These are phyloP conservation scores for Penicillium waksmanii DNA, from an alignment of 495 filamentous ascomycete genomes.

Conservation along the genomic window DNA sequence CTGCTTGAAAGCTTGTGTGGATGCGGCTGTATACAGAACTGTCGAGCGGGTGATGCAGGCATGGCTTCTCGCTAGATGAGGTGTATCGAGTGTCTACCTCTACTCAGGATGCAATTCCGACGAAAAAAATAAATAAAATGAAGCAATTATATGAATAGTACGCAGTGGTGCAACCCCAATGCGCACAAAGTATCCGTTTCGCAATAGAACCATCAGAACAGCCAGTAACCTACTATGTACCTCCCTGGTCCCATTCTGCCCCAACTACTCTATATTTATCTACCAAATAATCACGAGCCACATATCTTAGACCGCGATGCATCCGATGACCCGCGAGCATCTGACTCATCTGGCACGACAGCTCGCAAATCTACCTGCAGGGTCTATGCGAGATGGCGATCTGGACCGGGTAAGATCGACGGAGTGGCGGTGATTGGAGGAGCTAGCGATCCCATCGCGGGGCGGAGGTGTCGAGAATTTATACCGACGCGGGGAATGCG, in stretches of 20 bases:
- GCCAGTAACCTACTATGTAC: no score
- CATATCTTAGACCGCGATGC: no score
- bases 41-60: neutral
- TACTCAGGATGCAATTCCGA: no score
- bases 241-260: no score
- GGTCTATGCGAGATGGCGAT: constrained; percentile 1
- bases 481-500: neutral
- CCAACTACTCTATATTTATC: no score
- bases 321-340: neutral
- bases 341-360: constrained; percentile 4
- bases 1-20: neutral
- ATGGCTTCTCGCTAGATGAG: neutral
- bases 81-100: neutral
- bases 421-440: neutral
- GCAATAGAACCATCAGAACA: no score
- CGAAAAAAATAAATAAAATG: no score
- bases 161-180: no score
- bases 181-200: no score
- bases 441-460: neutral
- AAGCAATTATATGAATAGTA: no score
- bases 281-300: no score
- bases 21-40: neutral
- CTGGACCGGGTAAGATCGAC: neutral
- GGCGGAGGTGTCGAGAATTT: neutral
- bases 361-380: neutral